These are phyloP conservation scores for Eutrema yunnanense DNA, from an alignment of 345 rosid species.

Conservation along the genomic window DNA sequence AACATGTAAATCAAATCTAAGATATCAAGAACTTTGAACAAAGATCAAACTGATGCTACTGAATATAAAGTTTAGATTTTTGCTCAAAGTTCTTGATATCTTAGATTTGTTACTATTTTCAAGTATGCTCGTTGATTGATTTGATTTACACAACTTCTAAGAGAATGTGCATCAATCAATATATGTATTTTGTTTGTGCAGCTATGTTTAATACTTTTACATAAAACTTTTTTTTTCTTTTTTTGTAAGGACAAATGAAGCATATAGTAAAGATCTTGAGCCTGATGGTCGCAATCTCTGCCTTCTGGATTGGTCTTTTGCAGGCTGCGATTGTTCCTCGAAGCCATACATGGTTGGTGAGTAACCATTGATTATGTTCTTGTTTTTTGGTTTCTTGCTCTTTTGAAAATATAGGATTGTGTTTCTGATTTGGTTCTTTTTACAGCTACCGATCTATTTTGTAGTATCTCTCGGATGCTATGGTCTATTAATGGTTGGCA, in stretches of 20 bases:
- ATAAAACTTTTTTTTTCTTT: no score
- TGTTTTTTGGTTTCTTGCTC: neutral
- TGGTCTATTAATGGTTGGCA: constrained; percentile 73
- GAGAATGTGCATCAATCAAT: neutral
- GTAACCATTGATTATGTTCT: neutral
- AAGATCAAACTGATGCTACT: neutral
- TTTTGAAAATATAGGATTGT: neutral
- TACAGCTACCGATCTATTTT: constrained; percentile 61
- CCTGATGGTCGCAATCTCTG: constrained; percentile 40
- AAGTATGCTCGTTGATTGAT: neutral
- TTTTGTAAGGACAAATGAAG: constrained; percentile 29
- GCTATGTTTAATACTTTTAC: neutral
- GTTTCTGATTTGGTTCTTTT: neutral
- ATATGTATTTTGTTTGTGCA: neutral
- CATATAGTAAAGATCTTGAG: constrained; percentile 52
- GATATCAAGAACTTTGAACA: constrained; percentile 11
- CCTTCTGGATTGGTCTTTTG: constrained; percentile 53
- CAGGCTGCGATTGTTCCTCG: constrained; percentile 45
- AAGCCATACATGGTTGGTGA: constrained; percentile 51
- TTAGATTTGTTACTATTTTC: constrained; percentile 6
- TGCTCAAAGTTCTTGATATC: constrained; percentile 12
- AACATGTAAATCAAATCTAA: neutral
- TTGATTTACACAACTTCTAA: neutral
- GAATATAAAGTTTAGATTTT: neutral
- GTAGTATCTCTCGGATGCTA: constrained; percentile 68